Base-by-base conservation (phyloP, 805 yeast genomes). In the Metschnikowia anglica region DNA sequence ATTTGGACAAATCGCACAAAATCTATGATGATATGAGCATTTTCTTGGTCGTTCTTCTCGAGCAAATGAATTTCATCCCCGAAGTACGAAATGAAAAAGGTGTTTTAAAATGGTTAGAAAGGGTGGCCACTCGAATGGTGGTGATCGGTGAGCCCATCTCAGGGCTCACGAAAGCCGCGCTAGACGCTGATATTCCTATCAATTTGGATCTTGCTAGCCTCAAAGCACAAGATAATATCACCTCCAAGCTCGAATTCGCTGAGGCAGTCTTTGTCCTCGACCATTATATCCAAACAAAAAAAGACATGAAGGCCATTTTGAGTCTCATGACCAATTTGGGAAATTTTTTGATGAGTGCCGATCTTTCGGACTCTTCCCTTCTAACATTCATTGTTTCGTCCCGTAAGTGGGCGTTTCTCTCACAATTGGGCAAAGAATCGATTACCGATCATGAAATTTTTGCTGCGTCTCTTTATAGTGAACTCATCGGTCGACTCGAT, bases 31-130 rank as follows among this genome's bases (percentile, higher is more conserved):
- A 64, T 41, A 41, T 59, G 10, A 63, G 71, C 49, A 52, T 79
- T 15, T 66, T 70, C 38, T 48, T 64, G 2, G 59, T 68, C 35
- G 64, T 58, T 2, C 49, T 69, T 5, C 60, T 80, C 34, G 97
- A 89, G 50, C 97, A 89, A 57, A 75, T 84, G 62, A 69, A 72
- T 39, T 86, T 73, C 56, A 73, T 79, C 9, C 38, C 46, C 1
- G 36, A 34, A 7, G 65, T 71, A 4, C 63, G 60, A 0, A 21
- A 60, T 0, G 42, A 43, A 8, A 33, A 20, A 6, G 43, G 27
- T 10, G 15, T 63, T 3, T 51, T 67, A 16, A 55, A 60, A 36
- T 85, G 90, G 88, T 41, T 85, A 1, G 55, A 67, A 8, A 52
- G 73, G 1, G 73, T 79, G 31, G 50, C 76, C 26, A 69, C 76